Base-by-base conservation (phyloP, 768 basidiomycete genomes). In the Fistulinella prunicolor region DNA sequence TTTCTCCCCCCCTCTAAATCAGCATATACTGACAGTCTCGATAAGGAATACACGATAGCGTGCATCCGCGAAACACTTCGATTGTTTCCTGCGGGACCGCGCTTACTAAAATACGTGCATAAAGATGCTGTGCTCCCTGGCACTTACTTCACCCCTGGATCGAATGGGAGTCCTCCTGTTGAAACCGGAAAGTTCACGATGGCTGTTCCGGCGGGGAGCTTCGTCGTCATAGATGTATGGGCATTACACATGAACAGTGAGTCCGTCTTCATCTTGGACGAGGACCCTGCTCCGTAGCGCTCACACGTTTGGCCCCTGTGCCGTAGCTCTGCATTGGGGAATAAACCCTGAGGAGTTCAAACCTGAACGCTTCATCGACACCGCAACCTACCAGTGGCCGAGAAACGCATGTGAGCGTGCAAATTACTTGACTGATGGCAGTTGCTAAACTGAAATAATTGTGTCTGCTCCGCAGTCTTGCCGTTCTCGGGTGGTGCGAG, bases 311-410 rank as follows among this genome's bases (percentile, higher is more conserved):
- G n/a, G n/a, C n/a, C n/a, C n/a, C n/a, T 7, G 3, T 7, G 1
- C 10, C 16, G 8, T 37, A 80, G 78, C 74, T 3, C 60, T 76
- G 16, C 67, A 75, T 38, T 80, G 78, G 79, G 79, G 79, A 6
- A 57, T 66, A 12, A 76, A 80, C 44, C 65, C 47, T 0, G 59
- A 50, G 9, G 68, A 70, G 17, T 80, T 78, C 65, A 77, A 62
- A 38, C 77, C 77, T 0, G 74, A 75, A 38, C 70, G 75, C 0
- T 80, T 79, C 57, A 66, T 80, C 22, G 78, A 80, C 44, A 77
- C 74, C 0, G 70, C 69, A 6, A 60, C 68, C 1, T 79, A 79
- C 46, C 67, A 68, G 24, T 80, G 77, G 77, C 78, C 77, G 14
- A 71, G 78, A 20, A 68, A 78, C 44, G 77, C 75, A 13, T 78